These are phyloP conservation scores for Metschnikowia picachoensis DNA, from an alignment of 805 yeast genomes.

Conservation along the genomic window DNA sequence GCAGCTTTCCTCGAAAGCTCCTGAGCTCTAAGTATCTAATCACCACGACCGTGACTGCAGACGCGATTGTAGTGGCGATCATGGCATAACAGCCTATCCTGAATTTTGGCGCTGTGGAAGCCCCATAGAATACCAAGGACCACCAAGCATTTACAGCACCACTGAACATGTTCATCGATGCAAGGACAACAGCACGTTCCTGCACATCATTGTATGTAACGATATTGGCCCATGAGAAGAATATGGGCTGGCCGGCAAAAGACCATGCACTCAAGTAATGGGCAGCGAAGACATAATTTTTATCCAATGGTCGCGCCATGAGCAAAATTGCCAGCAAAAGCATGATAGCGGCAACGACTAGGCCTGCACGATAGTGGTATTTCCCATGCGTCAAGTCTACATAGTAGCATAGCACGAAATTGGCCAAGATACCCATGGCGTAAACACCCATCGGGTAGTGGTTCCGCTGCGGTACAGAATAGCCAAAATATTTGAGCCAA, in stretches of 20 bases:
- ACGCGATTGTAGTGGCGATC: conserved; percentile 46
- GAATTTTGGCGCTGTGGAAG: conserved; percentile 49
- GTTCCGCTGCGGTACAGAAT: conserved; percentile 44
- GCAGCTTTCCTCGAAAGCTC: no score
- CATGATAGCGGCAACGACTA: conserved; percentile 40
- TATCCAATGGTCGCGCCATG: conserved; percentile 36
- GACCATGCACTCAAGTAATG: conserved; percentile 53
- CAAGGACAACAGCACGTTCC: conserved; percentile 61
- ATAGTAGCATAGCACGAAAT: conserved; percentile 41
- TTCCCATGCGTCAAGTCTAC: conserved; percentile 32
- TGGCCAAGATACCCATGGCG: conserved; percentile 48
- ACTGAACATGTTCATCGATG: conserved; percentile 63
- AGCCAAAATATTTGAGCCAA: conserved; percentile 41
- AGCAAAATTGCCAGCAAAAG: conserved; percentile 47
- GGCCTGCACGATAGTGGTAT: conserved; percentile 48
- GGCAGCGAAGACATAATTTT: conserved; percentile 44
- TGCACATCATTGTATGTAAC: conserved; percentile 56
- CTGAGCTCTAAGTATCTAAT: conserved; percentile 40
- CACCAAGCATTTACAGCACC: conserved; percentile 66
- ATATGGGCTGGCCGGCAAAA: conserved; percentile 57
- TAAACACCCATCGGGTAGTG: conserved; percentile 54
- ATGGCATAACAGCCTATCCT: conserved; percentile 54
- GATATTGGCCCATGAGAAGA: conserved; percentile 62
- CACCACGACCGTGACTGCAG: conserved; percentile 36
- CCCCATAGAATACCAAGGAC: conserved; percentile 51